Conservation (phyloP, 306 rosid genomes). For the Lotus japonicus region DNA sequence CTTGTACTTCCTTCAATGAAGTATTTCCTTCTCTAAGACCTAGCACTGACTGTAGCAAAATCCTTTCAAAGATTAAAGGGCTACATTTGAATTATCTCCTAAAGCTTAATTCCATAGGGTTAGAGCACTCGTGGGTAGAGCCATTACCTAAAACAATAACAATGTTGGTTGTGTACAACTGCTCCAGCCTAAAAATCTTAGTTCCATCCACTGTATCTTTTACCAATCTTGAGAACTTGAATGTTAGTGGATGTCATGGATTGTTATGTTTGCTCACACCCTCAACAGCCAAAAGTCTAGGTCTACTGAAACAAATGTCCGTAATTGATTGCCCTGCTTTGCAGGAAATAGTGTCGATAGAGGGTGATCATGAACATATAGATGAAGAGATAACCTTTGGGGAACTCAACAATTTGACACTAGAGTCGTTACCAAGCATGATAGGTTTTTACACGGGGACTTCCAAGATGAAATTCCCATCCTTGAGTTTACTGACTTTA, state of each 20-base stretch:
- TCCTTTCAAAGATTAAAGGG: not conserved
- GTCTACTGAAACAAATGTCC: not conserved
- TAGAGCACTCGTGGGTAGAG: conserved; percentile 9
- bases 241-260: not conserved
- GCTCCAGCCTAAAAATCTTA: not conserved
- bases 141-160: not conserved
- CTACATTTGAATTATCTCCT: not conserved
- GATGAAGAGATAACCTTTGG: not conserved
- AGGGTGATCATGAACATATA: not conserved
- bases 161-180: not conserved
- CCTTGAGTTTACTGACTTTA: not conserved
- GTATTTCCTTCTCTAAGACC: not conserved
- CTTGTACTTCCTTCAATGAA: not conserved
- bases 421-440: not conserved
- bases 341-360: not conserved
- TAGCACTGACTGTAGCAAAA: not conserved
- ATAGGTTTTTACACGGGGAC: not conserved
- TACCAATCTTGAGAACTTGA: not conserved
- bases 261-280: not conserved
- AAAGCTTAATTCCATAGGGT: not conserved
- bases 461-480: not conserved
- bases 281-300: conserved; percentile 8
- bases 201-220: not conserved
- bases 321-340: not conserved
- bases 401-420: not conserved